Conservation (phyloP, 768 basidiomycete genomes). For the Agrocybe chaxingu region DNA sequence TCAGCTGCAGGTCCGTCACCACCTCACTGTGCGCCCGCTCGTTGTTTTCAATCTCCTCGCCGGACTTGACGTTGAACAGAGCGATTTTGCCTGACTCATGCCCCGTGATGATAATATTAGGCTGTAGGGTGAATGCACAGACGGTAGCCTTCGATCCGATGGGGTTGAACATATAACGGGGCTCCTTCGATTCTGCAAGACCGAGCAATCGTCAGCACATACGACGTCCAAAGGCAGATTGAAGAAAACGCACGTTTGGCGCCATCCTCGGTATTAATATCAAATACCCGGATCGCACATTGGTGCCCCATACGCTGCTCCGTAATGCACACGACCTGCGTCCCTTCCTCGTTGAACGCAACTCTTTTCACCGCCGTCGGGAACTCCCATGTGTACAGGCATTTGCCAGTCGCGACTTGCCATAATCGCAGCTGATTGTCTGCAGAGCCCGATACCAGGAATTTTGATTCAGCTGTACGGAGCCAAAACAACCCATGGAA, state of each 20-base stretch:
- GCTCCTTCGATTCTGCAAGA: slow-evolving; percentile 68
- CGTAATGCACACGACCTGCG: slow-evolving; percentile 86
- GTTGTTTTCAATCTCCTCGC: slow-evolving; percentile 79
- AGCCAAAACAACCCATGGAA: background rate
- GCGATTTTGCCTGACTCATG: slow-evolving; percentile 97
- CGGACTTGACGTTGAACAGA: slow-evolving; percentile 83
- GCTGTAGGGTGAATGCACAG: slow-evolving; percentile 81
- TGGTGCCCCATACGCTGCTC: slow-evolving; percentile 96
- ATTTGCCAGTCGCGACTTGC: slow-evolving; percentile 87
- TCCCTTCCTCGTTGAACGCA: slow-evolving; percentile 83
- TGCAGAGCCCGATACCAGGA: slow-evolving; percentile 87
- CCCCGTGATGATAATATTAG: slow-evolving; percentile 82
- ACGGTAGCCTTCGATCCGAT: slow-evolving; percentile 96
- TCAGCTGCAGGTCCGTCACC: slow-evolving; percentile 91
- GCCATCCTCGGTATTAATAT: slow-evolving; percentile 82
- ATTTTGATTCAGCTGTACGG: slow-evolving; percentile 68
- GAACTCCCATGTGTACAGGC: slow-evolving; percentile 95
- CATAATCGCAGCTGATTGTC: slow-evolving; percentile 93
- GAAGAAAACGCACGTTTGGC: slow-evolving; percentile 63
- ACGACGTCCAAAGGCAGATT: too few species aligned
- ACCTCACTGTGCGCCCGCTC: slow-evolving; percentile 85
- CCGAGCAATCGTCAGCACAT: background rate
- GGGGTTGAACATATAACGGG: slow-evolving; percentile 77
- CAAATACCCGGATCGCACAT: slow-evolving; percentile 87
- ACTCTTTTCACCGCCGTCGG: slow-evolving; percentile 97